phyloP scores from a whole-genome alignment of 345 rosid genomes.

The Brassica nigra region DNA sequence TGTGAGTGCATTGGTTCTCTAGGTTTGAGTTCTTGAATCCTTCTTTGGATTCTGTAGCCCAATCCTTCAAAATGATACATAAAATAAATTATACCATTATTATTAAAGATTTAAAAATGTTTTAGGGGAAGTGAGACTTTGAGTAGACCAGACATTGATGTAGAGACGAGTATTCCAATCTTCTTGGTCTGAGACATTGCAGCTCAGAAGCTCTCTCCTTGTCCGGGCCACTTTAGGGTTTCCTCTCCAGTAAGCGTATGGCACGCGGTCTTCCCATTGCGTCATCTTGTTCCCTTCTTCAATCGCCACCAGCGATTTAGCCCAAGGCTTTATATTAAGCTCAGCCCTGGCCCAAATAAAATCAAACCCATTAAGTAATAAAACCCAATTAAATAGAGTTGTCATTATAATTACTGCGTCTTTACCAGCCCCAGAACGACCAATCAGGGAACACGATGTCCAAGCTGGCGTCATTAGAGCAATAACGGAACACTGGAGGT shows the following conservation, averaged over 20 bases:
- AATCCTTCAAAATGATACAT: constrained; percentile 45
- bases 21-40: constrained; percentile 58
- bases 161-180: constrained; percentile 52
- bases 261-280: constrained; percentile 55
- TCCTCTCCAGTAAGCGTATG: constrained; percentile 69
- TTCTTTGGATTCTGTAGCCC: constrained; percentile 45
- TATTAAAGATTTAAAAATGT: not conserved
- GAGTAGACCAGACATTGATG: constrained; percentile 15
- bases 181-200: constrained; percentile 31
- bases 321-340: constrained; percentile 56
- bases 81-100: not conserved
- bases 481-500: constrained; percentile 66
- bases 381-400: not conserved
- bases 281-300: constrained; percentile 48
- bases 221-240: constrained; percentile 47
- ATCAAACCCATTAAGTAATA: not conserved
- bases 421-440: constrained; percentile 91
- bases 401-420: too few relatives aligned
- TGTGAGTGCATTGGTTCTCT: constrained; percentile 60
- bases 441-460: constrained; percentile 55
- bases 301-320: constrained; percentile 36
- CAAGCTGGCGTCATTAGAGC: constrained; percentile 50
- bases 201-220: constrained; percentile 48
- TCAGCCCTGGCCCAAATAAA: constrained; percentile 47
- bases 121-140: not conserved